Base-by-base conservation (phyloP, 176 grass and related monocot genomes). In the Oryza glaberrima region DNA sequence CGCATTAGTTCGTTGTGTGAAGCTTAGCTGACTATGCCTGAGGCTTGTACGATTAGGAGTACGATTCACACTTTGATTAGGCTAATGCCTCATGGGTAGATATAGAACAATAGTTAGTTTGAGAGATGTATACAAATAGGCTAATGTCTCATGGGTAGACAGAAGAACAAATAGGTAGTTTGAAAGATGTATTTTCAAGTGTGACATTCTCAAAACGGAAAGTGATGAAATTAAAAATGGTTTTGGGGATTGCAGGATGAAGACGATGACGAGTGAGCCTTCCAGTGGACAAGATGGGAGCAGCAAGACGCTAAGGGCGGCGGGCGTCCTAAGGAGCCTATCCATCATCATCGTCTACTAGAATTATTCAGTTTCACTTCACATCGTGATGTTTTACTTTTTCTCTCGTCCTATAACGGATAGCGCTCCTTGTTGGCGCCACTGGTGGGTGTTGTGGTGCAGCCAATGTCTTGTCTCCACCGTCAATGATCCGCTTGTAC, bases 181-280 rank as follows among this genome's bases (percentile, higher is more conserved):
- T 4, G 47, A 15, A 13, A 49, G 47, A 49, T 15, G 47, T 49
- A 49, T 49, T 32, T 32, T 32, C 2, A 32, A 32, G 30, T 10
- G 43, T 10, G 2, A 2, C 43, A 44, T 44, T 2, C 43, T 47
- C 2, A 47, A 14, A 52, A 52, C 25, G 28, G 4, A 34, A 8
- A 1, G 15, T 85, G 8, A 80, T 17, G 16, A 69, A 26, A 32
- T 32, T 1, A 32, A 32, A 26, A 3, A 20, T 0, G 2, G 58
- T 63, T 17, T 60, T 17, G 10, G 56, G 56, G 36, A 1, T 65
- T 80, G 68, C 65, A 92, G 90, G 90, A 89, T 0, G 90, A 92
- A 32, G 90, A 92, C 0, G 90, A 89, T 15, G 90, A 92, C 20
- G 90, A 92, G 90, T 89, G 84, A 87, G 13, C 23, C 76, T 81